A percentile compares a stretch with the other conserved stretches of the same genome.
These are phyloP conservation scores for Musa troglodytarum DNA, from an alignment of 176 grass and related monocot species.

Conservation along the genomic window DNA sequence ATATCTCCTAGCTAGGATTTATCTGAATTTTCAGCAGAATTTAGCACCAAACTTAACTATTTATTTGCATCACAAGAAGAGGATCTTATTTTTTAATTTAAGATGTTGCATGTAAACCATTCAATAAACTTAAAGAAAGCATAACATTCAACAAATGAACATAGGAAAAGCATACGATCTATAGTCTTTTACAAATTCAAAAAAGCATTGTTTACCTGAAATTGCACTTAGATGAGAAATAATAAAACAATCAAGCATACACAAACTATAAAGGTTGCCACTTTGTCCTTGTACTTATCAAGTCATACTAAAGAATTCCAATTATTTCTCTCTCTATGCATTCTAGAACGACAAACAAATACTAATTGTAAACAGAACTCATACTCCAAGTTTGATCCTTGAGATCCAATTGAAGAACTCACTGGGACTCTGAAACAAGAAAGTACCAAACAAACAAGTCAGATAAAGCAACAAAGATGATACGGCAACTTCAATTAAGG, in stretches of 20 bases:
- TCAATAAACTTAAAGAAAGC: neutral
- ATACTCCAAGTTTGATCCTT: slow-evolving; percentile 42
- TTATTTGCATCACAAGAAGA: too few species aligned
- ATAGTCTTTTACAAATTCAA: neutral
- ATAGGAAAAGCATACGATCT: neutral
- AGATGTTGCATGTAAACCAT: too few species aligned
- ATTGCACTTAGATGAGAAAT: neutral
- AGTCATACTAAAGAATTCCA: neutral
- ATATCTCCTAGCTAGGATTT: too few species aligned
- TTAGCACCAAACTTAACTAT: too few species aligned
- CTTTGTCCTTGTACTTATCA: neutral
- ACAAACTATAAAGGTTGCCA: neutral
- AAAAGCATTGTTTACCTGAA: neutral
- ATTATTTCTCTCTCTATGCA: neutral
- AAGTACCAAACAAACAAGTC: neutral
- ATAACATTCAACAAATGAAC: neutral
- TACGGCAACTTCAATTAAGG: neutral
- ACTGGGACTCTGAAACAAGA: slow-evolving; percentile 32
- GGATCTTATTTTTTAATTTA: too few species aligned
- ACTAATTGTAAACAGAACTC: slow-evolving; percentile 7
- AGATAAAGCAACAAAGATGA: neutral
- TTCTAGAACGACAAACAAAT: neutral
- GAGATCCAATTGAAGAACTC: slow-evolving; percentile 33
- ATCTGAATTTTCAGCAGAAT: too few species aligned
- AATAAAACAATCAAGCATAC: neutral